Evolutionary conservation across 352 stramenopile genomes (phyloP), one percentile per base, ranked within the genome.

Genomic region (Pythium volutum): DNA sequence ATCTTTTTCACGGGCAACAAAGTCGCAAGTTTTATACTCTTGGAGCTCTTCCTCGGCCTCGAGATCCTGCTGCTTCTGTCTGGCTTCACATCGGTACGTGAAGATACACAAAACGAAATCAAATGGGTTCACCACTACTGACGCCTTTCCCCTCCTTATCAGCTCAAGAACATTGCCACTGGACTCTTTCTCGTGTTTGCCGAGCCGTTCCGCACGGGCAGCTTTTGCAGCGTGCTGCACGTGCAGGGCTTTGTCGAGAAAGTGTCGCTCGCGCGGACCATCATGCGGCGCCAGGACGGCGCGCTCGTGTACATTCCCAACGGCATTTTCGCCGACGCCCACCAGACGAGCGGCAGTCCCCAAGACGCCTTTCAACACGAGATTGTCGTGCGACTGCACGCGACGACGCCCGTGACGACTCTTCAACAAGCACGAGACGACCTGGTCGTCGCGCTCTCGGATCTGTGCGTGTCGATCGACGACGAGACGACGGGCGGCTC

Each of bases 181-280:
- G 85, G 85, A 2, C 73, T 95, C 23, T 95, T 93, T 48, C 73
- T 95, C 23, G 89, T 93, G 59, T 95, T 90, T 58, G 79, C 83
- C 14, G 85, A 95, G 62, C 85, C 85, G 0, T 91, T 95, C 42
- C 77, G 81, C 23, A 89, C 77, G 0, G 83, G 83, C 2, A 91
- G 80, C 48, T 68, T 81, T 48, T 87, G 84, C 50, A 64, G 74
- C 34, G 74, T 93, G 26, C 68, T 71, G 9, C 46, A 67, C 6
- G 59, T 89, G 23, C 38, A 73, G 15, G 85, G 85, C 2, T 84
- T 85, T 58, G 87, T 95, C 16, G 85, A 95, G 41, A 69, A 73
- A 38, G 81, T 95, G 22, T 92, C 85, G 38, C 78, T 95, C 25
- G 76, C 82, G 3, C 73, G 79, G 11, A 95, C 85, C 12, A 88